phyloP scores from a whole-genome alignment of 2,329 filamentous ascomycete genomes.

The Orbilia javanica region DNA sequence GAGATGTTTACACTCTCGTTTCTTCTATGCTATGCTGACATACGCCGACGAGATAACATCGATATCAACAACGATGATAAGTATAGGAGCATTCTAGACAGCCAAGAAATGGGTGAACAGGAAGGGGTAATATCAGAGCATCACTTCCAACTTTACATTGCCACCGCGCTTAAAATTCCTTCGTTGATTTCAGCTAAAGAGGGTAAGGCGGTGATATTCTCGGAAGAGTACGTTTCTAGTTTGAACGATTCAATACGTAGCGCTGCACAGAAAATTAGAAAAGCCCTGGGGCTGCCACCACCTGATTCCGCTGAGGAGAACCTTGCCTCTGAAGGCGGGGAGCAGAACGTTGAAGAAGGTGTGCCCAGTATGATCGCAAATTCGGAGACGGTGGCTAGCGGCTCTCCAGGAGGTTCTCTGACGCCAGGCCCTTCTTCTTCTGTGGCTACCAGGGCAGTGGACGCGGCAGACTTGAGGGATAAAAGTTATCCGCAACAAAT shows the following conservation, averaged over 20 bases:
- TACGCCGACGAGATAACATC: conserved; percentile 45
- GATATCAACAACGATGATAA: conserved; percentile 51
- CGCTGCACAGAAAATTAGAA: conserved; percentile 35
- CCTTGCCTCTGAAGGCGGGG: background rate
- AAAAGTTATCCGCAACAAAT: conserved; percentile 1
- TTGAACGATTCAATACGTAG: conserved; percentile 31
- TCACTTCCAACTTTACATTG: conserved; percentile 52
- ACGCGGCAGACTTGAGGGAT: background rate
- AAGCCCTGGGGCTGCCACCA: conserved; percentile 36
- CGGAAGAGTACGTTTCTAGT: conserved; percentile 42
- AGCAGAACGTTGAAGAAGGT: conserved; percentile 11
- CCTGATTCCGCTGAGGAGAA: conserved; percentile 4
- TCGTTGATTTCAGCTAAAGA: conserved; percentile 38
- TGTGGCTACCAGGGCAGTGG: background rate
- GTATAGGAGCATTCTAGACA: conserved; percentile 45
- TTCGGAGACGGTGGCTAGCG: conserved; percentile 35
- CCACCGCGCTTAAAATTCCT: conserved; percentile 48
- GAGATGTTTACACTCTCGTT: conserved; percentile 53
- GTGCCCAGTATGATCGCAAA: conserved; percentile 6
- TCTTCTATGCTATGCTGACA: conserved; percentile 47
- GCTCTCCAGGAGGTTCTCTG: conserved; percentile 11
- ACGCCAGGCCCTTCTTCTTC: conserved; percentile 27
- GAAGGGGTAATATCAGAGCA: conserved; percentile 53
- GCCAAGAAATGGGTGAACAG: conserved; percentile 41
- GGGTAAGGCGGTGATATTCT: conserved; percentile 27